A percentile compares a stretch with the other conserved stretches of the same genome.
phyloP scores from a whole-genome alignment of 257 asterid genomes.

The Solanum sejunctum region DNA sequence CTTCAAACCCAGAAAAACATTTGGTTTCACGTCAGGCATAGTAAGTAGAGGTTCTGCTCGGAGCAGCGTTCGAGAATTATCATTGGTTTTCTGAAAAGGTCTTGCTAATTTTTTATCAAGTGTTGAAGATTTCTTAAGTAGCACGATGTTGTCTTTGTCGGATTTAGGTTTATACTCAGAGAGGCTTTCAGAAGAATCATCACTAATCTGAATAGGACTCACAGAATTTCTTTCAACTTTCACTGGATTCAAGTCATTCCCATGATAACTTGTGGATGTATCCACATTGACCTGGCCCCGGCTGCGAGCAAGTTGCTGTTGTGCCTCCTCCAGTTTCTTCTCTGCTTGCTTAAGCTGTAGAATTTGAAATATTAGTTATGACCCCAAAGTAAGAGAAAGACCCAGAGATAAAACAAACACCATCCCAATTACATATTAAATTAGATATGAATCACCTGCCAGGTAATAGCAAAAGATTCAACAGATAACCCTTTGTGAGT shows the following conservation, averaged over 20 bases:
- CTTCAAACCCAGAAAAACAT: slow-evolving; percentile 11
- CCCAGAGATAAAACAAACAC: neutral
- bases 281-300: slow-evolving; percentile 16
- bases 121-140: slow-evolving; percentile 12
- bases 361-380: neutral
- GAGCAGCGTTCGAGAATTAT: slow-evolving; percentile 18
- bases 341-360: slow-evolving; percentile 46
- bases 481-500: neutral
- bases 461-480: neutral
- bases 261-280: slow-evolving; percentile 16
- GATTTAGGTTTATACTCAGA: neutral
- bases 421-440: neutral
- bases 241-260: slow-evolving; percentile 13
- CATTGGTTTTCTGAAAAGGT: slow-evolving; percentile 4
- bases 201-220: slow-evolving; percentile 4
- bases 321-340: slow-evolving; percentile 46
- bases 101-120: neutral
- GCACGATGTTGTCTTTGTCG: neutral
- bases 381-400: neutral
- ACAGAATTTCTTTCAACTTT: slow-evolving; percentile 11
- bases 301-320: slow-evolving; percentile 34
- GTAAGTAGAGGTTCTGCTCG: slow-evolving; percentile 31
- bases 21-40: slow-evolving; percentile 28
- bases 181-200: neutral
- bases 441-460: neutral